Evolutionary conservation across 2,329 filamentous ascomycete species (phyloP), one percentile per base, ranked within the genome.

Genomic region (Blastomyces parvus): DNA sequence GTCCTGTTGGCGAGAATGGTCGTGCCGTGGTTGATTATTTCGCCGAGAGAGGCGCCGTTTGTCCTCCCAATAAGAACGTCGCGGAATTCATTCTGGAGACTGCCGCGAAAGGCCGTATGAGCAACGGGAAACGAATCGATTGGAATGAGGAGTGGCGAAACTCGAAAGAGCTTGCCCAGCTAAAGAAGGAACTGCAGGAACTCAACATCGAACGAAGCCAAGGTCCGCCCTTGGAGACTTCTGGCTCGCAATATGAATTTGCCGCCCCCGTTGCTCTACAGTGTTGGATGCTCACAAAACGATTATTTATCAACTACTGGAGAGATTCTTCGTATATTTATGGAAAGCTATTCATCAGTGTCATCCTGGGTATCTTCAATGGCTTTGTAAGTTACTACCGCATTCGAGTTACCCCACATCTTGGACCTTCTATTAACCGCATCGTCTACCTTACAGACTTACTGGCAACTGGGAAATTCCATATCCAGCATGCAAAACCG

Each of bases 131-230:
- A 62, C 77, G 75, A 40, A 76, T 89, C 53, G 82, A 91, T 70
- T 92, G 89, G 89, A 87, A 88, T 70, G 83, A 89, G 44, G 87
- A 90, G 70, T 92, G 89, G 89, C 77, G 78, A 33, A 82, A 82
- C 55, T 90, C 87, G 0, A 76, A 83, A 13, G 81, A 91, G 69
- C 84, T 84, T 64, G 77, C 80, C 42, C 73, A 76, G 1, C 77
- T 90, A 22, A 74, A 86, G 6, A 75, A 83, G 13, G 87, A 91
- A 68, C 91, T 92, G 63, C 79, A 86, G 50, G 78, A 79, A 1
- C 83, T 91, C 62, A 84, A 86, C 66, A 72, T 78, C 0, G 81
- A 84, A 56, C 83, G 87, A 62, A 81, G 79, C 70, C 77, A 82
- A 68, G 67, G 80, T 0, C 79, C 78, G 0, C 66, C 74, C 27